Percentiles rank a stretch among this genome's conserved stretches.
Evolutionary conservation across 192 early-diverging fungal genomes (phyloP).

Genomic region (Coemansia sp.): DNA sequence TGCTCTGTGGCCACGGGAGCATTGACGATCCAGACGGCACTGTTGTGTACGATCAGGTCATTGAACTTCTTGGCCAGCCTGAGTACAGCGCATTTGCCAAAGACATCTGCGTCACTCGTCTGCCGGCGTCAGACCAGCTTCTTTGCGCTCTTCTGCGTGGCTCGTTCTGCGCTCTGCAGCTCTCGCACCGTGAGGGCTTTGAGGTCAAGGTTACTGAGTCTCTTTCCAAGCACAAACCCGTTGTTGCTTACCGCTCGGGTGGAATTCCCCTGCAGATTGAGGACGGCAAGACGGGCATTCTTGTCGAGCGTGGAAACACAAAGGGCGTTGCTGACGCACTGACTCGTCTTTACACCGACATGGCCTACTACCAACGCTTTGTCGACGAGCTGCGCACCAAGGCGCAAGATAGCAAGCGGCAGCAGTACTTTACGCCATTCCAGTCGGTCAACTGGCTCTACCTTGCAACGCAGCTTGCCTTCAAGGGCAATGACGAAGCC

Average conservation of each 20-base stretch:
- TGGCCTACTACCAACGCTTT: slow-evolving; percentile 56
- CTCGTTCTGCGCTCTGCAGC: slow-evolving; percentile 71
- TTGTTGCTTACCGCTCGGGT: slow-evolving; percentile 63
- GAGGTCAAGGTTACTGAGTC: slow-evolving; percentile 85
- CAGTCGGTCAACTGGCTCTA: slow-evolving; percentile 76
- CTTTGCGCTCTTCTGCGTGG: slow-evolving; percentile 71
- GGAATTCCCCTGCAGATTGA: slow-evolving; percentile 83
- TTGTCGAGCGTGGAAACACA: slow-evolving; percentile 64
- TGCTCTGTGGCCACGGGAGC: slow-evolving; percentile 75
- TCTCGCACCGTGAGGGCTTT: slow-evolving; percentile 80
- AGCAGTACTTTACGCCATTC: slow-evolving; percentile 68
- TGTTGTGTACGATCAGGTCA: slow-evolving; percentile 62
- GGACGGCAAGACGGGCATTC: slow-evolving; percentile 66
- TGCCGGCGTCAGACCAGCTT: slow-evolving; percentile 80
- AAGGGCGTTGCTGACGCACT: slow-evolving; percentile 63
- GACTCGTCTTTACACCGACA: slow-evolving; percentile 60
- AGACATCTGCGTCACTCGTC: slow-evolving; percentile 63
- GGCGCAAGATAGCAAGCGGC: slow-evolving; percentile 59
- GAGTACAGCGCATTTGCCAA: slow-evolving; percentile 57
- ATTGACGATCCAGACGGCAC: slow-evolving; percentile 84
- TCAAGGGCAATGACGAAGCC: slow-evolving; percentile 43
- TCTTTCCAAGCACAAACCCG: slow-evolving; percentile 67
- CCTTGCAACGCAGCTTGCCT: slow-evolving; percentile 61
- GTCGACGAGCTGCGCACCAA: slow-evolving; percentile 56
- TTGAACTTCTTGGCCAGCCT: slow-evolving; percentile 47